Conservation (phyloP, 2,329 filamentous ascomycete species). For the Hymenoscyphus fraxineus region DNA sequence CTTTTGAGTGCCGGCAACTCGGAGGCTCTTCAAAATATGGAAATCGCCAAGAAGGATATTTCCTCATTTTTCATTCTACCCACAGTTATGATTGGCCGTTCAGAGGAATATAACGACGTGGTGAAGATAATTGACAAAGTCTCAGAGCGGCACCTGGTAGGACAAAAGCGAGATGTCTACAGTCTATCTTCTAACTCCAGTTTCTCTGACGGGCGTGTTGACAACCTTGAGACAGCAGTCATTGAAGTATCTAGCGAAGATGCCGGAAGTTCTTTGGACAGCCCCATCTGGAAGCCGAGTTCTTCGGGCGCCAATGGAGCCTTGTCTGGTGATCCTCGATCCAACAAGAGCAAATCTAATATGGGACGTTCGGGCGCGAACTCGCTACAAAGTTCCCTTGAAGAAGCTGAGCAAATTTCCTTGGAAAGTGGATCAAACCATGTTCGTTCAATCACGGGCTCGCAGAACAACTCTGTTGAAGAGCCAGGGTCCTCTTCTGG, state of each 20-base stretch:
- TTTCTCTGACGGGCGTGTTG: slow-evolving; percentile 41
- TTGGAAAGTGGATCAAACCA: slow-evolving; percentile 13
- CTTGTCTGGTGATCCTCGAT: slow-evolving; percentile 14
- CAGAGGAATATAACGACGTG: slow-evolving; percentile 66
- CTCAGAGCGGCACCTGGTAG: slow-evolving; percentile 58
- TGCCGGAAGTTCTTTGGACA: slow-evolving; percentile 49
- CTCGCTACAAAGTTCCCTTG: not conserved
- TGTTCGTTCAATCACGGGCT: slow-evolving; percentile 21
- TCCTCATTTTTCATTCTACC: slow-evolving; percentile 91
- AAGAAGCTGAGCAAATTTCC: slow-evolving; percentile 9
- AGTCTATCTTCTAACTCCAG: slow-evolving; percentile 53
- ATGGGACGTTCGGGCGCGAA: not conserved
- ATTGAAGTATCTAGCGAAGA: slow-evolving; percentile 54
- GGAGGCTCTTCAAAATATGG: slow-evolving; percentile 66
- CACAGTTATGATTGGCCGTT: slow-evolving; percentile 73
- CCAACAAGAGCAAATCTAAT: slow-evolving; percentile 13
- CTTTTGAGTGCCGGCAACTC: slow-evolving; percentile 73
- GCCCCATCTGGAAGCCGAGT: slow-evolving; percentile 29
- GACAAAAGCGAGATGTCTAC: slow-evolving; percentile 40
- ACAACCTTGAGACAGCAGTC: slow-evolving; percentile 35
- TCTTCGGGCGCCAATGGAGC: slow-evolving; percentile 16
- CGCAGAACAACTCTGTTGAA: slow-evolving; percentile 26
- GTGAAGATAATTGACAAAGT: slow-evolving; percentile 73
- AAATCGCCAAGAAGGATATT: slow-evolving; percentile 77
- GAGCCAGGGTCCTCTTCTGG: slow-evolving; percentile 19